Base-by-base conservation (phyloP, 2,329 filamentous ascomycete genomes). In the Lachnellula arida region DNA sequence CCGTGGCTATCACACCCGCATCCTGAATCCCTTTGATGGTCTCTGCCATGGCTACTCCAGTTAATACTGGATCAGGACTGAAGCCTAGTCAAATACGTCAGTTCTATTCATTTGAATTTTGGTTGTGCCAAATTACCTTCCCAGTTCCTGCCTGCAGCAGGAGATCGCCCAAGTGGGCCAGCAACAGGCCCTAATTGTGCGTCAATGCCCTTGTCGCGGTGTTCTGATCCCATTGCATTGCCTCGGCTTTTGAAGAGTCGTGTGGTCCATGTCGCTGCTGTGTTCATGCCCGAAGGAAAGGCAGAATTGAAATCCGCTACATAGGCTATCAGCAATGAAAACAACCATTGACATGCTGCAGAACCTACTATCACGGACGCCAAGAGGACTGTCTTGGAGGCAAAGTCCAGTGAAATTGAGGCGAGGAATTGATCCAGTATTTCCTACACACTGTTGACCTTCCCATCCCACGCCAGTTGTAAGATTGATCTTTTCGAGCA, bases 401-500 rank as follows among this genome's bases (percentile, higher is more conserved):
- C 68, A 71, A 17, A 71, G 46, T 35, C 68, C 66, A 4, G 58
- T 54, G 37, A 71, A 68, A 17, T 62, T 60, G 2, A 70, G 54
- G 23, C 68, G 56, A 4, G 68, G 68, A 56, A 71, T 67, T 11
- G 63, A 57, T 8, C 68, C 68, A 23, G 67, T 69, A 47, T 70
- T 69, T 25, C 68, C 68, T 23, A 70, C 67, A 54, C 68, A 70
- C 35, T 59, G 40, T 43, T 67, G 64, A 1, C 62, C 66, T 40
- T 67, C 59, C 67, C 67, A 71, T 23, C 68, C 68, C 19, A 87
- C 86, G 71, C 93, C 93, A 0, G 92, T 97, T 2, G 94, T 97
- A 60, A 99, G 72, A 72, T 97, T 97, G 73, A 97, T 90, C 74
- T 93, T 93, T 70, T 93, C 89, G 1, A 88, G 87, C 54, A 93